A percentile compares a stretch with the other conserved stretches of the same genome.
These are phyloP conservation scores for Talaromyces funiculosus DNA, from an alignment of 2,329 filamentous ascomycete genomes.

Conservation along the genomic window DNA sequence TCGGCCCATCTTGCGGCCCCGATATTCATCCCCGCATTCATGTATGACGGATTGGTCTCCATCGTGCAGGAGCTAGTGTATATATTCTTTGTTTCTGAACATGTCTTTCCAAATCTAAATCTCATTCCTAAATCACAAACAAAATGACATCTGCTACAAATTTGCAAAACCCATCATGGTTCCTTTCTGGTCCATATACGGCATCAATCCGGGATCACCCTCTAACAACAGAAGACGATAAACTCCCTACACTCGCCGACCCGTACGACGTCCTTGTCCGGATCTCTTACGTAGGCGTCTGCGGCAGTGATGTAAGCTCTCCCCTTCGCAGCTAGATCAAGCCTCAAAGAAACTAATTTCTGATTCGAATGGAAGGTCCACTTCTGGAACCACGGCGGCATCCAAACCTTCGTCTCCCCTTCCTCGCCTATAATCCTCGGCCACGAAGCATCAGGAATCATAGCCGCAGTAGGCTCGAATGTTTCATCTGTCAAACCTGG, in stretches of 20 bases:
- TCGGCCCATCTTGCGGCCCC: too few relatives aligned
- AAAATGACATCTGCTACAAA: not conserved
- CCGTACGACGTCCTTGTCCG: conserved; percentile 39
- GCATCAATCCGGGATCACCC: not conserved
- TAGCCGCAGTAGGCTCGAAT: conserved; percentile 29
- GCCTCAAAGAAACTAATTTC: too few relatives aligned
- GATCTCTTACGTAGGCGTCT: conserved; percentile 44
- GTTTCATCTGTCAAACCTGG: conserved; percentile 41
- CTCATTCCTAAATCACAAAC: not conserved
- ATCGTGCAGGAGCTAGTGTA: not conserved
- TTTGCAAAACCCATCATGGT: not conserved
- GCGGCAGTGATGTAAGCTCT: conserved; percentile 45
- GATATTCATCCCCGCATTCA: not conserved
- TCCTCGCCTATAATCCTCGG: conserved; percentile 31
- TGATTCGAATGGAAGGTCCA: too few relatives aligned
- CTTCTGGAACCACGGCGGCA: conserved; percentile 33
- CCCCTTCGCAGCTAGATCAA: too few relatives aligned
- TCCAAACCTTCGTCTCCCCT: conserved; percentile 38
- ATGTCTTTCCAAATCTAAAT: too few relatives aligned
- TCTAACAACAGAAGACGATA: not conserved
- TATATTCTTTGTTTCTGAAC: not conserved
- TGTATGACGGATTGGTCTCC: not conserved
- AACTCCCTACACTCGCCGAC: conserved; percentile 18
- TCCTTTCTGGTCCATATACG: not conserved
- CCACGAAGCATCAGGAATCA: conserved; percentile 41